Percentiles rank a stretch among this genome's conserved stretches.
Conservation (phyloP, 225 moss, liverwort and hornwort genomes). For the Asterella californica region DNA sequence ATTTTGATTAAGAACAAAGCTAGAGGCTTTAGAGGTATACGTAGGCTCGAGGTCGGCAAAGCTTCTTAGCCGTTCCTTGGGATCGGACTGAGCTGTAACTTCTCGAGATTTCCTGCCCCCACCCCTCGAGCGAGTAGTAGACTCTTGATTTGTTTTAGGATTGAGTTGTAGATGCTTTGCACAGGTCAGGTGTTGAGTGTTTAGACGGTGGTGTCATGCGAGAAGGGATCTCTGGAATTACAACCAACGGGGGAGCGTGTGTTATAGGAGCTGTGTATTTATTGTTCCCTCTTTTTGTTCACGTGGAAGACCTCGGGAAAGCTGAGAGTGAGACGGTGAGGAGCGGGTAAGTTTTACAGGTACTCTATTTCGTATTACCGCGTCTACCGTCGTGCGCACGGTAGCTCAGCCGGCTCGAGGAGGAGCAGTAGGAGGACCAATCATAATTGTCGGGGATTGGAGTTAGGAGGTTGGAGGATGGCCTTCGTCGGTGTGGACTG, state of each 20-base stretch:
- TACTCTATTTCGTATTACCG: neutral
- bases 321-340: neutral
- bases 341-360: neutral
- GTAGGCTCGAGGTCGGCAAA: slow-evolving; percentile 1
- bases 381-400: neutral
- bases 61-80: neutral
- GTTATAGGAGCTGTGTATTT: neutral
- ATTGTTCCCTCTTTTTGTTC: neutral
- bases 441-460: neutral
- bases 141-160: neutral
- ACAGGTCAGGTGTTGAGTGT: neutral
- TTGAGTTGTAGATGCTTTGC: neutral
- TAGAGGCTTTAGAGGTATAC: neutral
- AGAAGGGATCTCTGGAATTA: slow-evolving; percentile 11
- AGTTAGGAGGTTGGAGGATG: slow-evolving; percentile 6
- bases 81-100: slow-evolving; percentile 1
- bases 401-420: neutral
- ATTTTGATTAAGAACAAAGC: neutral
- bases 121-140: neutral
- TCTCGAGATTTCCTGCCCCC: neutral
- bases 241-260: neutral
- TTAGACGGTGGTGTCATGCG: neutral
- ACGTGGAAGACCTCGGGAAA: neutral
- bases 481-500: neutral
- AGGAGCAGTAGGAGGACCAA: neutral